Evolutionary conservation across 2,329 filamentous ascomycete genomes (phyloP), one percentile per base, ranked within the genome.

Genomic region (Aspergillus pseudotamarii): DNA sequence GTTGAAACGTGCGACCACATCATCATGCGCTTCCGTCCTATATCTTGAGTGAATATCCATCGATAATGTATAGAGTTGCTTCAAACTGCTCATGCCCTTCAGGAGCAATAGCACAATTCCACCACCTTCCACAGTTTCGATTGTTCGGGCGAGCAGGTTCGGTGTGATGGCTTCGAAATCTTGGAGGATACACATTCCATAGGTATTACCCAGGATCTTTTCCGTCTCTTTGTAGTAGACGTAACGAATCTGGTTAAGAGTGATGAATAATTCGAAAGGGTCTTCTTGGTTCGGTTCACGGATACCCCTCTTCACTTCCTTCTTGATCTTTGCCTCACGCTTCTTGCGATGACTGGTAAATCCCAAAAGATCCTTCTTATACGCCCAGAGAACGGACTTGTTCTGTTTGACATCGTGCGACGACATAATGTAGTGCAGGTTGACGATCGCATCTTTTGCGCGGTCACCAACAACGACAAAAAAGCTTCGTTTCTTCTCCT

Each of bases 171-270:
- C 95, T 80, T 99, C 95, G 73, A 99, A 99, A 76, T 99, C 95
- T 79, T 99, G 95, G 70, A 99, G 82, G 68, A 99, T 96, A 78
- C 93, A 97, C 92, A 97, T 97, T 76, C 94, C 94, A 76, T 95
- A 99, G 50, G 95, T 99, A 78, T 98, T 96, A 77, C 95, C 95
- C 61, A 98, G 81, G 75, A 99, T 97, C 84, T 97, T 98, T 74
- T 99, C 95, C 32, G 95, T 98, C 82, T 99, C 95, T 81, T 99
- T 99, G 84, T 99, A 99, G 85, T 97, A 99, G 62, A 95, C 93
- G 86, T 99, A 99, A 79, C 95, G 91, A 77, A 99, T 97, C 79
- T 97, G 93, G 82, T 98, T 92, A 62, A 97, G 89, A 63, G 93
- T 95, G 72, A 98, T 91, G 81, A 98, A 99, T 60, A 98, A 87